These are phyloP conservation scores for Westerdykella ornata DNA, from an alignment of 2,329 filamentous ascomycete genomes.

Conservation along the genomic window DNA sequence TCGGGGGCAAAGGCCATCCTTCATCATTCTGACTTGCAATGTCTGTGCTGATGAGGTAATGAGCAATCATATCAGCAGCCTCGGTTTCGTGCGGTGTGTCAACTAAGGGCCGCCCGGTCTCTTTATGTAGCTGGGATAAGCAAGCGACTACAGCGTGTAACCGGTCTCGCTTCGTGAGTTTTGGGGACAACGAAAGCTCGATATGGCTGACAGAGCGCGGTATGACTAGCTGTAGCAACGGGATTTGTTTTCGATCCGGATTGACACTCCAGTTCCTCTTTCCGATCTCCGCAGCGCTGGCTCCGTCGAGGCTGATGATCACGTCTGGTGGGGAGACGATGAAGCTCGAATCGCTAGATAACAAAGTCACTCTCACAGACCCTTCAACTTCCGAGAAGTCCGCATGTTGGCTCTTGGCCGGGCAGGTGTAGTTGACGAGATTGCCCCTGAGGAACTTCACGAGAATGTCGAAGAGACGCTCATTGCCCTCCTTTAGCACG, in stretches of 20 bases:
- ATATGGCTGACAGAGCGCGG: constrained; percentile 42
- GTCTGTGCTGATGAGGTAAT: constrained; percentile 15
- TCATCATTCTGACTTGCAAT: constrained; percentile 1
- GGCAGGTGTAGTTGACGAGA: constrained; percentile 20
- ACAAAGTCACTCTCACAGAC: constrained; percentile 29
- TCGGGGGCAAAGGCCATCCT: constrained; percentile 27
- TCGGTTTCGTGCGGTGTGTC: constrained; percentile 19
- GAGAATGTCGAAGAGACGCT: constrained; percentile 21
- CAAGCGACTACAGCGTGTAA: constrained; percentile 35
- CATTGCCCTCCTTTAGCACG: constrained; percentile 18
- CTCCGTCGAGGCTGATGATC: constrained; percentile 39
- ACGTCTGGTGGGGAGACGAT: constrained; percentile 29
- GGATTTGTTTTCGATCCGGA: constrained; percentile 13
- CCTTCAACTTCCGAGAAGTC: constrained; percentile 9
- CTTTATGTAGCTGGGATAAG: constrained; percentile 25
- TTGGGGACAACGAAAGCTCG: constrained; percentile 32
- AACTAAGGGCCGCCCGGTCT: constrained; percentile 31
- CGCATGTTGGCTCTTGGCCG: constrained; percentile 13
- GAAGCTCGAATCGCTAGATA: constrained; percentile 21
- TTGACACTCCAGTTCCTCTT: constrained; percentile 21
- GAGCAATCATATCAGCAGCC: constrained; percentile 23
- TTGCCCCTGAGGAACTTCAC: constrained; percentile 13
- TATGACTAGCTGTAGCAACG: constrained; percentile 38
- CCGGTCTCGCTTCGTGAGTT: constrained; percentile 14
- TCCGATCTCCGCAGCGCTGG: constrained; percentile 21